Percentiles rank a stretch among this genome's conserved stretches.
Evolutionary conservation across 371 early-diverging fungal genomes (phyloP).

Genomic region (Zancudomyces culisetae): DNA sequence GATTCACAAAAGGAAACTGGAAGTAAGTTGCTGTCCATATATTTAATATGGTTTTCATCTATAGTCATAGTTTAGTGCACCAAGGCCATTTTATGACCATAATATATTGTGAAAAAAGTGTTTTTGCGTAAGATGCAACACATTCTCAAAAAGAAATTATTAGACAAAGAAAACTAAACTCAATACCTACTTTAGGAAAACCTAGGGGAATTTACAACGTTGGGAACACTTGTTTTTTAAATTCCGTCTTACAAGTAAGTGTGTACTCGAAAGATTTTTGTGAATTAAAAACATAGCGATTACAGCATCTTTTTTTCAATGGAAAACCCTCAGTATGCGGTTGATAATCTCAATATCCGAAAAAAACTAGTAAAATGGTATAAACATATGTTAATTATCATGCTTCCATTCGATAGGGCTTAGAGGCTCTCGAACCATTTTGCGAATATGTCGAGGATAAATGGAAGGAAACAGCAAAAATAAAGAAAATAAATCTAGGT

Average conservation of each 20-base stretch:
- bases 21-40: too few relatives aligned
- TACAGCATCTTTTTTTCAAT: neutral
- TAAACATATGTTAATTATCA: neutral
- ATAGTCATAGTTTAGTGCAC: too few relatives aligned
- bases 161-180: too few relatives aligned
- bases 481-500: too few relatives aligned
- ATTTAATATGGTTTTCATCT: too few relatives aligned
- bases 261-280: neutral
- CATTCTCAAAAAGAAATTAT: too few relatives aligned
- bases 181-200: too few relatives aligned
- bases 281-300: neutral
- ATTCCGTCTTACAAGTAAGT: slow-evolving; percentile 54
- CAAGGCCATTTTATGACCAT: too few relatives aligned
- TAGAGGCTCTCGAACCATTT: neutral
- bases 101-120: too few relatives aligned
- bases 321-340: neutral
- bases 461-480: neutral
- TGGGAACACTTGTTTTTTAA: slow-evolving; percentile 93
- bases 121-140: too few relatives aligned
- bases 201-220: slow-evolving; percentile 57
- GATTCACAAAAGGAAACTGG: too few relatives aligned
- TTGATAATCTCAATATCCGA: neutral
- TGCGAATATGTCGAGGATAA: slow-evolving; percentile 1
- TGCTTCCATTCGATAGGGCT: neutral
- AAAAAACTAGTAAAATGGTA: neutral